Conservation (phyloP, 768 basidiomycete species). For the Russula emetica region DNA sequence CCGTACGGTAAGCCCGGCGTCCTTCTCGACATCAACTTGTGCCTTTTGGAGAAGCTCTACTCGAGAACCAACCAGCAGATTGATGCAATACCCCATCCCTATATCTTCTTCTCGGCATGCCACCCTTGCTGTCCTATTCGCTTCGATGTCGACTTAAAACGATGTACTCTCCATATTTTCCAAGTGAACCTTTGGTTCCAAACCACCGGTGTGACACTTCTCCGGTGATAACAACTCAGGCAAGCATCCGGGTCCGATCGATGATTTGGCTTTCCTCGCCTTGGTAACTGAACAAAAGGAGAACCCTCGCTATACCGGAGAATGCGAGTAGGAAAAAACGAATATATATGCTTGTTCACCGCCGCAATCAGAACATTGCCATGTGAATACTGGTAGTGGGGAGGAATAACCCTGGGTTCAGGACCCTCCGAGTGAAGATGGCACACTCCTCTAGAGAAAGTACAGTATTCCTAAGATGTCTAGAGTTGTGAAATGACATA, state of each 20-base stretch:
- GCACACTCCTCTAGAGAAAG: background rate
- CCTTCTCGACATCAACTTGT: background rate
- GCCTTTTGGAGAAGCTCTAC: background rate
- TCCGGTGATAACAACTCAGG: background rate
- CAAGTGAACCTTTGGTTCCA: background rate
- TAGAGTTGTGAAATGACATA: background rate
- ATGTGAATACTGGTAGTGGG: background rate
- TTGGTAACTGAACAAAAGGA: background rate
- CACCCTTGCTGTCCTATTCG: no score
- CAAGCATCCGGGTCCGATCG: background rate
- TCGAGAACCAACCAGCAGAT: background rate
- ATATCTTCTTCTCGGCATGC: background rate
- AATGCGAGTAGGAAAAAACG: background rate
- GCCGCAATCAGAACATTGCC: background rate
- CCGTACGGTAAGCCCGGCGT: background rate
- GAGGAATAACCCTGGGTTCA: background rate
- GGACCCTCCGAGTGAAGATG: background rate
- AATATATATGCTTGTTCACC: background rate
- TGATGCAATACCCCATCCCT: background rate
- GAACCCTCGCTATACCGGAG: background rate
- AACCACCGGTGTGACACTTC: background rate
- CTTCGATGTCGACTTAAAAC: background rate
- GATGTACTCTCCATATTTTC: background rate
- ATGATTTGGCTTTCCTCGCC: no score
- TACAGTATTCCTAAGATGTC: background rate